These are phyloP conservation scores for Fistulina hepatica DNA, from an alignment of 1,284 basidiomycete species.

Conservation along the genomic window DNA sequence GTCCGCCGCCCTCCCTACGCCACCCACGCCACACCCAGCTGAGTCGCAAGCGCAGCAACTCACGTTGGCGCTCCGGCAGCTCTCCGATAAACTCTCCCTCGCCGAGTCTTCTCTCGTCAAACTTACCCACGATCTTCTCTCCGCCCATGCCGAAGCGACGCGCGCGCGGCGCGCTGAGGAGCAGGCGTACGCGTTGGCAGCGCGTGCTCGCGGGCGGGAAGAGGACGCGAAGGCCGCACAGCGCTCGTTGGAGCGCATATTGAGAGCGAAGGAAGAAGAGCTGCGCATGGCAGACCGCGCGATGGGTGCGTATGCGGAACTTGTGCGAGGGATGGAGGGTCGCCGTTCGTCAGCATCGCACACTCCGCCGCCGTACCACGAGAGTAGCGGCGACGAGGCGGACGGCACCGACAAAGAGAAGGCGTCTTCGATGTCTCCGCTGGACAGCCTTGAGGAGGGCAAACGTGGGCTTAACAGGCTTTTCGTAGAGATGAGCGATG, in stretches of 20 bases:
- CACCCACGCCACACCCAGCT: not conserved
- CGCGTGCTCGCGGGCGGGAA: constrained; percentile 7
- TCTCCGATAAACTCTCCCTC: constrained; percentile 9
- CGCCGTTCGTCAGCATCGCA: not conserved
- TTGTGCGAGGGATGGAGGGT: constrained; percentile 11
- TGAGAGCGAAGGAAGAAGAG: constrained; percentile 6
- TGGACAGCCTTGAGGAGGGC: not conserved
- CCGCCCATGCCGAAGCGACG: not conserved
- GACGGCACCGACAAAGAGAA: no score
- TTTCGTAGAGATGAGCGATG: not conserved
- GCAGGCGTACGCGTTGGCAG: constrained; percentile 11
- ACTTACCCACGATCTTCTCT: not conserved
- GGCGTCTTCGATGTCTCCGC: not conserved
- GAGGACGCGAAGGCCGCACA: constrained; percentile 7
- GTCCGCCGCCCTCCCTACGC: not conserved
- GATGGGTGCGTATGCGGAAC: constrained; percentile 10
- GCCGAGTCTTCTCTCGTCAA: constrained; percentile 7
- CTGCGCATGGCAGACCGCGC: constrained; percentile 6
- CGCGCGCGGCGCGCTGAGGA: constrained; percentile 1
- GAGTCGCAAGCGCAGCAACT: constrained; percentile 6
- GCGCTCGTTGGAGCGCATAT: not conserved
- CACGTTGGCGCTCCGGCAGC: constrained; percentile 11
- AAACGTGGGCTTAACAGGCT: constrained; percentile 1
- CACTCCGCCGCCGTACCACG: not conserved
- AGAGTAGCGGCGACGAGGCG: no score